A percentile compares a stretch with the other conserved stretches of the same genome.
These are phyloP conservation scores for Saposhnikovia divaricata DNA, from an alignment of 129 eudicot genomes.

Conservation along the genomic window DNA sequence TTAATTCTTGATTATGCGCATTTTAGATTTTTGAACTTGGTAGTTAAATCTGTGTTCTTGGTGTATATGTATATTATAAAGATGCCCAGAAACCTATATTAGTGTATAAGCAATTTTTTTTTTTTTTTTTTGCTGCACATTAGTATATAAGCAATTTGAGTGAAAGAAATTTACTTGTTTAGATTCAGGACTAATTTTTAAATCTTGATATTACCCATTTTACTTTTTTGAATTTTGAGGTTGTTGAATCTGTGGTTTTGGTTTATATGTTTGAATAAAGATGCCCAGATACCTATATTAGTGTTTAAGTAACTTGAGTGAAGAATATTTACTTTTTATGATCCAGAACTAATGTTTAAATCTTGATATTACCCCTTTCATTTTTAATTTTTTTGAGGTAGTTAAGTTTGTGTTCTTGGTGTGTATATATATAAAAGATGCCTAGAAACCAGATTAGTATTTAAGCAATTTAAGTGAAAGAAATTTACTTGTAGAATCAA, in stretches of 20 bases:
- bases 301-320: not conserved
- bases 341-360: not conserved
- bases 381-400: not conserved
- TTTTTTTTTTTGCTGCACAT: too few species aligned
- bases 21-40: not conserved
- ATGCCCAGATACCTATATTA: not conserved
- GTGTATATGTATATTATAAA: not conserved
- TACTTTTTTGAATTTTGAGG: not conserved
- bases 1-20: conserved; percentile 10
- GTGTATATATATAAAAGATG: not conserved
- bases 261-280: not conserved
- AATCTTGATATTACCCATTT: not conserved
- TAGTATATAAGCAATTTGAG: not conserved
- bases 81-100: not conserved
- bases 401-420: not conserved
- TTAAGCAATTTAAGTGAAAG: not conserved
- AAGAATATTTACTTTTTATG: not conserved
- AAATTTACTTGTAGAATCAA: not conserved
- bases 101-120: not conserved
- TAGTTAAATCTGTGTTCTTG: not conserved
- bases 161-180: not conserved
- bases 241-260: not conserved
- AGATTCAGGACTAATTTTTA: not conserved
- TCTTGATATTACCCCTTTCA: not conserved
- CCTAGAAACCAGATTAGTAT: not conserved